phyloP scores from a whole-genome alignment of 306 rosid genomes.

The Vigna mungo region DNA sequence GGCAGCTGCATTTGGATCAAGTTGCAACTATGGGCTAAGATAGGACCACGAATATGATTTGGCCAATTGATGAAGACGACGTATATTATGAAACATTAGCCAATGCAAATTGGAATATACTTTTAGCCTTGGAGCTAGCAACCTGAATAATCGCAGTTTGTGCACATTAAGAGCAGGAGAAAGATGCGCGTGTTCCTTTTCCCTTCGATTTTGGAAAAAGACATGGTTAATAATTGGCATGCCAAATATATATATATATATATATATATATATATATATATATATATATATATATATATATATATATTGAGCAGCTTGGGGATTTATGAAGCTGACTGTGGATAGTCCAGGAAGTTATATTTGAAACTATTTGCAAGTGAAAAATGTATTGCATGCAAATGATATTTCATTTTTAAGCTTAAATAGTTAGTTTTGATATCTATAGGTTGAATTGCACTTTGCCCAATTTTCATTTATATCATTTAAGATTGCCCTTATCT shows the following conservation, averaged over 20 bases:
- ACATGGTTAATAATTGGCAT: slow-evolving; percentile 26
- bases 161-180: slow-evolving; percentile 3
- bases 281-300: too few relatives aligned
- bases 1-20: slow-evolving; percentile 36
- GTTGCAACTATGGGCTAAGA: slow-evolving; percentile 34
- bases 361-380: background rate
- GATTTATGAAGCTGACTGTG: background rate
- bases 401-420: too few relatives aligned
- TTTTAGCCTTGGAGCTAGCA: slow-evolving; percentile 31
- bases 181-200: background rate
- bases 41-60: slow-evolving; percentile 32
- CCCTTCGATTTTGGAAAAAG: background rate
- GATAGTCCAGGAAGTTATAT: background rate
- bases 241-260: background rate
- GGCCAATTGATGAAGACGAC: slow-evolving; percentile 12
- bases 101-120: slow-evolving; percentile 22
- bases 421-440: too few relatives aligned
- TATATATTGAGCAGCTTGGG: background rate
- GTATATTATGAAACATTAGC: slow-evolving; percentile 12
- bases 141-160: slow-evolving; percentile 10
- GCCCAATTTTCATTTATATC: too few relatives aligned
- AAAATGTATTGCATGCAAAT: too few relatives aligned
- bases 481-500: too few relatives aligned
- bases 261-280: too few relatives aligned
- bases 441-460: too few relatives aligned